Percentiles rank a stretch among this genome's conserved stretches.
phyloP scores from a whole-genome alignment of 208 protist genomes.

The Trypanosoma conorhini region DNA sequence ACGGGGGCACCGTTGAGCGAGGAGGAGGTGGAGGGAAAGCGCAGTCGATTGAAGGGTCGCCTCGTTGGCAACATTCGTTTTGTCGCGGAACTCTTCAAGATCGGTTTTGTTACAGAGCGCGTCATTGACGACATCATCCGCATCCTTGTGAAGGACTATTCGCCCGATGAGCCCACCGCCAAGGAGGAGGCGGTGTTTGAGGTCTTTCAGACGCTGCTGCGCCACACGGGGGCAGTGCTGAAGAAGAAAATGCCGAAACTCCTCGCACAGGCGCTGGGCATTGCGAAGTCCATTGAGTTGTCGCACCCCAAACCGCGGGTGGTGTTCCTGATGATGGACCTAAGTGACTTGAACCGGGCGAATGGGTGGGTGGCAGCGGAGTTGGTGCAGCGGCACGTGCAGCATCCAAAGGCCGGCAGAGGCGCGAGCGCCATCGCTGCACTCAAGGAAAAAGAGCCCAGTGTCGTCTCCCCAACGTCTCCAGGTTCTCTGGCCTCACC shows the following conservation, averaged over 20 bases:
- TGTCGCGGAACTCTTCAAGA: slow-evolving; percentile 81
- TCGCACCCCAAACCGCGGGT: slow-evolving; percentile 71
- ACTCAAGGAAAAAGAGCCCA: neutral
- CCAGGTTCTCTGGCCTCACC: neutral
- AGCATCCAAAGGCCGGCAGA: neutral
- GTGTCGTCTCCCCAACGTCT: slow-evolving; percentile 7
- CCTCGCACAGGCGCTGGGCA: slow-evolving; percentile 49
- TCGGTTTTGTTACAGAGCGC: slow-evolving; percentile 55
- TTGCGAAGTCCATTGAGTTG: slow-evolving; percentile 59
- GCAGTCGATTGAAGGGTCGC: slow-evolving; percentile 63
- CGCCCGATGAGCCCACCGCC: slow-evolving; percentile 40
- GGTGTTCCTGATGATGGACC: slow-evolving; percentile 84
- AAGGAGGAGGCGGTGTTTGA: slow-evolving; percentile 80
- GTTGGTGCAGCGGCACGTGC: slow-evolving; percentile 27
- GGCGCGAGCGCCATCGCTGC: neutral
- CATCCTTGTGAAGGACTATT: slow-evolving; percentile 60
- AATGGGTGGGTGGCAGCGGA: slow-evolving; percentile 48
- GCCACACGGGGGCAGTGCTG: slow-evolving; percentile 41
- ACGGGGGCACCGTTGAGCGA: slow-evolving; percentile 54
- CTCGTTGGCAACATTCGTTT: slow-evolving; percentile 88
- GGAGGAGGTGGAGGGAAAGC: slow-evolving; percentile 77
- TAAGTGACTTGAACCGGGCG: slow-evolving; percentile 56
- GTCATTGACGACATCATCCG: slow-evolving; percentile 72
- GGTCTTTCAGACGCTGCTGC: slow-evolving; percentile 68
- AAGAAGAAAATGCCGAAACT: slow-evolving; percentile 38